Conservation (phyloP, 2,329 filamentous ascomycete species). For the Calonectria hawksworthii region DNA sequence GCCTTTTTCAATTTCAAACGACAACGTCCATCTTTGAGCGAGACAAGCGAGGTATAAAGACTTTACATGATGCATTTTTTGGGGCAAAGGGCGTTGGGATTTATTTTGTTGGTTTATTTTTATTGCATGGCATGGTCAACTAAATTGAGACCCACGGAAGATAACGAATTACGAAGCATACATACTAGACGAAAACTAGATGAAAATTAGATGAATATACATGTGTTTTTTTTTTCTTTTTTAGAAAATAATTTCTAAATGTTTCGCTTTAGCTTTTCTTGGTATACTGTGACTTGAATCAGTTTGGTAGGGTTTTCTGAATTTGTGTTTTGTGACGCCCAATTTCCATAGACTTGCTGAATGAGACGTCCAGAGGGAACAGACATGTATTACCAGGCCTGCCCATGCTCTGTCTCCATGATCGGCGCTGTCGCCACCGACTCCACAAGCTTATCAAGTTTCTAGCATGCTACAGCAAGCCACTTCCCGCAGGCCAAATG, state of each 20-base stretch:
- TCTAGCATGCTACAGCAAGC: neutral
- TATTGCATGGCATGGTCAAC: neutral
- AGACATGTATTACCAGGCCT: neutral
- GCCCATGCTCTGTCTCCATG: neutral
- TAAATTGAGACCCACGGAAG: neutral
- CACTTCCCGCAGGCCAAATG: neutral
- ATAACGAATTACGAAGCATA: neutral
- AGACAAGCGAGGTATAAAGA: neutral
- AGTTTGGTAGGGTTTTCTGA: too few species aligned
- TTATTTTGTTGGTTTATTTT: neutral
- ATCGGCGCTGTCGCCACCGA: neutral
- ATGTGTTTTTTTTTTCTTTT: too few species aligned
- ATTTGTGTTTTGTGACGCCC: too few species aligned
- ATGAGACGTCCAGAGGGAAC: too few species aligned
- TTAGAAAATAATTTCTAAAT: neutral
- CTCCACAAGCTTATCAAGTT: neutral
- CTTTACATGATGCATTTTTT: neutral
- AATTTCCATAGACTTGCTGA: too few species aligned
- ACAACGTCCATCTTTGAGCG: neutral
- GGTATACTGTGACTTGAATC: neutral
- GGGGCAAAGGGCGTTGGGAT: neutral
- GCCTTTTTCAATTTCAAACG: neutral
- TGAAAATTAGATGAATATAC: neutral
- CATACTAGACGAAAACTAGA: too few species aligned
- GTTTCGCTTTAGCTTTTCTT: neutral